phyloP scores from a whole-genome alignment of 2,329 filamentous ascomycete species.

The Periconia sp. region DNA sequence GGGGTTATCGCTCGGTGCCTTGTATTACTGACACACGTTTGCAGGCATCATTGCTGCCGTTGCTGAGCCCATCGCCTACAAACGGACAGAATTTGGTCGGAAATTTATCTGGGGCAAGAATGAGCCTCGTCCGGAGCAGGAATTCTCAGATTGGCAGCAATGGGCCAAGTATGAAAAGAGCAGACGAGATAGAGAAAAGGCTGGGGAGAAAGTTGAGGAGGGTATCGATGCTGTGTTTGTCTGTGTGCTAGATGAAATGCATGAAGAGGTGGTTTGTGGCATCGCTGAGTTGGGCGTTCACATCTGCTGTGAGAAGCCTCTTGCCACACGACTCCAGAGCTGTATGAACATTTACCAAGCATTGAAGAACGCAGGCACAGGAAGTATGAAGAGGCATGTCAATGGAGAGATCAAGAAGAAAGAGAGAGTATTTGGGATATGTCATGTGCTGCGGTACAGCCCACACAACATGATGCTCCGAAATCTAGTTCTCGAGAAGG shows the following conservation, averaged over 20 bases:
- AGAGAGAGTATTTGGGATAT: constrained; percentile 77
- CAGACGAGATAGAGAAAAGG: constrained; percentile 59
- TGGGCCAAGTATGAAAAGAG: constrained; percentile 75
- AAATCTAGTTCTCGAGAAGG: constrained; percentile 75
- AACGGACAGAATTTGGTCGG: constrained; percentile 72
- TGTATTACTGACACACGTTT: too few relatives aligned
- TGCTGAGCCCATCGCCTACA: constrained; percentile 80
- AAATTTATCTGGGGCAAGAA: constrained; percentile 73
- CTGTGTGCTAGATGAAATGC: constrained; percentile 85
- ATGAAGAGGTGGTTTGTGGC: constrained; percentile 78
- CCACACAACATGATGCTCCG: constrained; percentile 89
- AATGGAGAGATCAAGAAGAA: constrained; percentile 23
- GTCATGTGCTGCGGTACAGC: constrained; percentile 91
- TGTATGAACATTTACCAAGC: constrained; percentile 76
- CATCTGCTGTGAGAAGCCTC: constrained; percentile 93
- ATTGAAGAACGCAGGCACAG: too few relatives aligned
- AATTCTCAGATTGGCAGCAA: constrained; percentile 75
- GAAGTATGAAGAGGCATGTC: constrained; percentile 24
- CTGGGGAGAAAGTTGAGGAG: constrained; percentile 26
- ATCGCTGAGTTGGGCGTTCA: constrained; percentile 74
- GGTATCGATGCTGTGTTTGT: constrained; percentile 67
- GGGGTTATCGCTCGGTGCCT: too few relatives aligned
- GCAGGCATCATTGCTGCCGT: constrained; percentile 76
- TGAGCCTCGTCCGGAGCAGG: constrained; percentile 64
- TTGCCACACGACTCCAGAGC: constrained; percentile 79